Conservation (phyloP, 1,284 basidiomycete species). For the Bondarzewia mesenterica region DNA sequence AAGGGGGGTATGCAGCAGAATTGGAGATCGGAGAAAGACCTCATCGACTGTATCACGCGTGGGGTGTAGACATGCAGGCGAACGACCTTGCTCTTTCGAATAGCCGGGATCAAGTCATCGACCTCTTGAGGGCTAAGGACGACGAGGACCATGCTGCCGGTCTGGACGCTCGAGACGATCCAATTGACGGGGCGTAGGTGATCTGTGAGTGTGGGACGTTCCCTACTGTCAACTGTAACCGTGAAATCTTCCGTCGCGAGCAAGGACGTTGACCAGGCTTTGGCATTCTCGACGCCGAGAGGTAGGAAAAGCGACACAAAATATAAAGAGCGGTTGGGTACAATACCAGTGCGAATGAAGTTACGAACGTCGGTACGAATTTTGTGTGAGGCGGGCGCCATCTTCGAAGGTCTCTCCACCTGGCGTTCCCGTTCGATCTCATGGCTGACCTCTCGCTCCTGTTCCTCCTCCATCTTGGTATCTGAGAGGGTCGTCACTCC, state of each 20-base stretch:
- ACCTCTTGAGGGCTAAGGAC: slow-evolving; percentile 39
- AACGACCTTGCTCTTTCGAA: slow-evolving; percentile 25
- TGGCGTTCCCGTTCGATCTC: slow-evolving; percentile 35
- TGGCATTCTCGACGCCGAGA: not conserved
- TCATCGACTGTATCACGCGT: slow-evolving; percentile 26
- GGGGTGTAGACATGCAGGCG: slow-evolving; percentile 37
- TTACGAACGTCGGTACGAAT: slow-evolving; percentile 18
- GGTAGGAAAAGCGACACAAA: slow-evolving; percentile 16
- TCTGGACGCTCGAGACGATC: slow-evolving; percentile 24
- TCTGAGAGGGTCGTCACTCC: slow-evolving; percentile 16
- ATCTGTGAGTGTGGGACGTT: slow-evolving; percentile 11
- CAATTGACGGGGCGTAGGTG: slow-evolving; percentile 36
- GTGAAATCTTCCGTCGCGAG: slow-evolving; percentile 1
- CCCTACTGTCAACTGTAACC: not conserved
- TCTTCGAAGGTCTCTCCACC: slow-evolving; percentile 24
- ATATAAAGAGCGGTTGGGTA: slow-evolving; percentile 2
- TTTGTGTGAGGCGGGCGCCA: slow-evolving; percentile 17
- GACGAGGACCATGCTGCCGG: slow-evolving; percentile 19
- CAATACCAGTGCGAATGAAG: slow-evolving; percentile 21
- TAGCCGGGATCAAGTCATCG: slow-evolving; percentile 29
- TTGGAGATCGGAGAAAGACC: slow-evolving; percentile 30
- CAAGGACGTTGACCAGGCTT: not conserved
- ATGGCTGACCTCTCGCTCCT: slow-evolving; percentile 38
- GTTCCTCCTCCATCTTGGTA: slow-evolving; percentile 33
- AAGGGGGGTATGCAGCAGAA: slow-evolving; percentile 26